These are phyloP conservation scores for Closterium sp. DNA, from an alignment of 139 green algal species.

Conservation along the genomic window DNA sequence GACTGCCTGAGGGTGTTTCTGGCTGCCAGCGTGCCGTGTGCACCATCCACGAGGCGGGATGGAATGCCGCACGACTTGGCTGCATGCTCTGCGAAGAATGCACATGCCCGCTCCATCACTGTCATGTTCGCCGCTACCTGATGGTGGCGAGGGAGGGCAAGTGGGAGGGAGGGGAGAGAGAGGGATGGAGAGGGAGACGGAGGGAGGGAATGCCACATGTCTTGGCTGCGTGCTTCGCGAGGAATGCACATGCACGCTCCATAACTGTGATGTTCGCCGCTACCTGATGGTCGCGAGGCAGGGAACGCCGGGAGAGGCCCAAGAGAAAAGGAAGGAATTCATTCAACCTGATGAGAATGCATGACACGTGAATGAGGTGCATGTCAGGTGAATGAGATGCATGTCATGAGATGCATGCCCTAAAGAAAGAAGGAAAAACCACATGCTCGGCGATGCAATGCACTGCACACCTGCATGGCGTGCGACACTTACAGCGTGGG, in stretches of 20 bases:
- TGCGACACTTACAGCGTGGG: conserved; percentile 36
- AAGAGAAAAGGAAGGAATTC: not conserved
- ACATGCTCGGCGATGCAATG: too few species aligned
- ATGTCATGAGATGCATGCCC: too few species aligned
- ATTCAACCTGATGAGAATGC: not conserved
- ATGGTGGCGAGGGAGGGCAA: not conserved
- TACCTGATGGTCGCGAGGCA: not conserved
- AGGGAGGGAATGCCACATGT: not conserved
- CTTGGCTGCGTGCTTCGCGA: conserved; percentile 13
- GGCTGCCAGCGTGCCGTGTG: conserved; percentile 31
- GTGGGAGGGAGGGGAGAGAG: not conserved
- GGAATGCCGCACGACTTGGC: conserved; percentile 47
- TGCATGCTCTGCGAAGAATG: conserved; percentile 46
- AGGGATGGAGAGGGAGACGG: not conserved
- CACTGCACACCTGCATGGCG: conserved; percentile 37
- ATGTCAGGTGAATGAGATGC: too few species aligned
- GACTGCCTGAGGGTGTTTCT: conserved; percentile 29
- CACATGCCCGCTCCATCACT: conserved; percentile 38
- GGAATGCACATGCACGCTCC: conserved; percentile 35
- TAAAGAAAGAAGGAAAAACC: too few species aligned
- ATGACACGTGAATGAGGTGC: not conserved
- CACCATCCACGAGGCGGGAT: conserved; percentile 19
- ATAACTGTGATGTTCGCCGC: conserved; percentile 47
- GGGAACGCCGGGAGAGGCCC: not conserved
- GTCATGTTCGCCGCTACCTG: conserved; percentile 48